These are phyloP conservation scores for Pythium guiyangense DNA, from an alignment of 352 stramenopile species.

Conservation along the genomic window DNA sequence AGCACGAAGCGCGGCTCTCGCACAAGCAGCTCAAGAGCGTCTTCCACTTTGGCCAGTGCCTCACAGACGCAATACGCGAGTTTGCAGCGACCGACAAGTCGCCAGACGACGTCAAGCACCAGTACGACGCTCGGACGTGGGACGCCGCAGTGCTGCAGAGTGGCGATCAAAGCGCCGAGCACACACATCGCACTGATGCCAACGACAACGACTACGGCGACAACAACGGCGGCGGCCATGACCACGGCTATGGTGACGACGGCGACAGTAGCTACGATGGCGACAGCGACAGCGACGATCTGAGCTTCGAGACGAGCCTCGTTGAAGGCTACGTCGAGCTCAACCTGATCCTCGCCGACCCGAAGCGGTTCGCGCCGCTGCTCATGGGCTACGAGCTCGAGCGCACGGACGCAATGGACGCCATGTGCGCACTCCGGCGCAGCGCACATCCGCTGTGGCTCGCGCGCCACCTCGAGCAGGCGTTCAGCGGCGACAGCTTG, in stretches of 20 bases:
- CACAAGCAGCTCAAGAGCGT: constrained; percentile 17
- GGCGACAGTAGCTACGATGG: background rate
- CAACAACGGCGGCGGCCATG: too few relatives aligned
- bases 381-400: background rate
- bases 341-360: constrained; percentile 27
- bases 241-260: too few relatives aligned
- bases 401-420: background rate
- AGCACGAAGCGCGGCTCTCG: background rate
- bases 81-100: constrained; percentile 20
- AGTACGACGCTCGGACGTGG: constrained; percentile 22
- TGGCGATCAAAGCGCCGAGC: too few relatives aligned
- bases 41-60: constrained; percentile 21
- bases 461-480: background rate
- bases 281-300: constrained; percentile 3
- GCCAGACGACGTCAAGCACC: constrained; percentile 17
- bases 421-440: background rate
- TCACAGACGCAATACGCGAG: constrained; percentile 19
- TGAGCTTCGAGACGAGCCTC: constrained; percentile 23
- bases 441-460: background rate
- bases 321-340: constrained; percentile 24
- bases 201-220: too few relatives aligned
- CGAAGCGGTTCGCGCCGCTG: constrained; percentile 16
- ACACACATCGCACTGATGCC: too few relatives aligned
- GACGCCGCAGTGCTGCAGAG: background rate
- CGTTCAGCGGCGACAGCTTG: background rate